Evolutionary conservation across 805 yeast species (phyloP).

Genomic region (Candida insectorum): DNA sequence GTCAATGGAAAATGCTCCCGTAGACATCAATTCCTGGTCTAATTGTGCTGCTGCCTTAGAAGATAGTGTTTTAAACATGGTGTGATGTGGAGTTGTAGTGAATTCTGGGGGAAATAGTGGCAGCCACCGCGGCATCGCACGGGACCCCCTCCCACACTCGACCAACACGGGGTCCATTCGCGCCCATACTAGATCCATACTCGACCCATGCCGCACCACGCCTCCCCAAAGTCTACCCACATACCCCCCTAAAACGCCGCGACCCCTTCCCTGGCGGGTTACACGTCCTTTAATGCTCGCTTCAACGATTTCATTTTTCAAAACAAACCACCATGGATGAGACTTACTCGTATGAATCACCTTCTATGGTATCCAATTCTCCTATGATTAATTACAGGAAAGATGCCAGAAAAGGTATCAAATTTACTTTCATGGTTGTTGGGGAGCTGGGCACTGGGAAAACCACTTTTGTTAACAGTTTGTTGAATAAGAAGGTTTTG

Average conservation of each 20-base stretch:
- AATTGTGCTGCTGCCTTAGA: conserved; percentile 65
- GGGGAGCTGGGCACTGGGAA: conserved; percentile 79
- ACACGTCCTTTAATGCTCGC: too few relatives aligned
- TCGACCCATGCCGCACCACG: too few relatives aligned
- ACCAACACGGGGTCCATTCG: too few relatives aligned
- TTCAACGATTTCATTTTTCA: background rate
- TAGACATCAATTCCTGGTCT: conserved; percentile 84
- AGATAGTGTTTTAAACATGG: conserved; percentile 27
- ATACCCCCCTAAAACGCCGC: too few relatives aligned
- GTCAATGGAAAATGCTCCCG: conserved; percentile 76
- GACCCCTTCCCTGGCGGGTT: too few relatives aligned
- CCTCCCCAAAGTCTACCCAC: too few relatives aligned
- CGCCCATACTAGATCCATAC: too few relatives aligned
- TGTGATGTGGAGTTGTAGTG: too few relatives aligned
- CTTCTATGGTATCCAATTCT: conserved; percentile 25
- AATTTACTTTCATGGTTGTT: conserved; percentile 68
- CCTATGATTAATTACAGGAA: conserved; percentile 54
- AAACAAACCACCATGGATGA: conserved; percentile 17
- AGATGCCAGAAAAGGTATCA: conserved; percentile 69
- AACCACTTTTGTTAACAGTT: conserved; percentile 68
- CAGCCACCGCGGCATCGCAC: too few relatives aligned
- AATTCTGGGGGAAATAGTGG: too few relatives aligned
- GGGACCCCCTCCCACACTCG: too few relatives aligned
- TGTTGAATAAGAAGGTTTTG: conserved; percentile 59
- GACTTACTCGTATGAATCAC: conserved; percentile 24